A percentile compares a stretch with the other conserved stretches of the same genome.
These are phyloP conservation scores for Aspergillus haitiensis DNA, from an alignment of 495 filamentous ascomycete genomes.

Conservation along the genomic window DNA sequence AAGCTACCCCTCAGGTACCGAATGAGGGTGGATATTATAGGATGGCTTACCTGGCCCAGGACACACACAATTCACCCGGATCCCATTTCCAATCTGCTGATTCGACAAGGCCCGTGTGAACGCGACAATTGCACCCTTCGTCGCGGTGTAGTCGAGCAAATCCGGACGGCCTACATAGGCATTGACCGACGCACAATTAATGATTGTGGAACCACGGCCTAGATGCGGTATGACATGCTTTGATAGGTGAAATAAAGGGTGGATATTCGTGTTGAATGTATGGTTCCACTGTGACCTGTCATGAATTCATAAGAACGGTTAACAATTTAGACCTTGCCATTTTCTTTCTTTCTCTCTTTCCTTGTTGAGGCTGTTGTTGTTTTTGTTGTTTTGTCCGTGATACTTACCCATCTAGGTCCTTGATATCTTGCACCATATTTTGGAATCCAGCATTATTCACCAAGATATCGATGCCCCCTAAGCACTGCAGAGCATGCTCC, in stretches of 20 bases:
- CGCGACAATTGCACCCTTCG: conserved; percentile 79
- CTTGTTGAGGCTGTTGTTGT: too few species aligned
- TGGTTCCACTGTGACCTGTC: conserved; percentile 70
- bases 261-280: conserved; percentile 76
- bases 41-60: conserved; percentile 62
- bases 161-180: conserved; percentile 80
- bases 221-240: conserved; percentile 79
- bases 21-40: background rate
- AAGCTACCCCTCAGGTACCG: too few species aligned
- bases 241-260: conserved; percentile 71
- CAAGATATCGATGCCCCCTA: conserved; percentile 73
- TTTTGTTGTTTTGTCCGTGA: background rate
- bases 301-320: background rate
- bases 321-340: too few species aligned
- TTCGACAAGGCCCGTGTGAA: conserved; percentile 80
- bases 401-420: conserved; percentile 67
- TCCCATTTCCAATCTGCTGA: conserved; percentile 68
- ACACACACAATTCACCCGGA: conserved; percentile 78
- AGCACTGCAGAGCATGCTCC: conserved; percentile 58
- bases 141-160: conserved; percentile 81
- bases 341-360: too few species aligned
- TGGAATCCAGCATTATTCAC: conserved; percentile 82
- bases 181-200: conserved; percentile 82
- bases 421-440: conserved; percentile 71
- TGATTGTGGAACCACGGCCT: conserved; percentile 72